Evolutionary conservation across 2,329 filamentous ascomycete species (phyloP).

Genomic region (Aureobasidium sp.): DNA sequence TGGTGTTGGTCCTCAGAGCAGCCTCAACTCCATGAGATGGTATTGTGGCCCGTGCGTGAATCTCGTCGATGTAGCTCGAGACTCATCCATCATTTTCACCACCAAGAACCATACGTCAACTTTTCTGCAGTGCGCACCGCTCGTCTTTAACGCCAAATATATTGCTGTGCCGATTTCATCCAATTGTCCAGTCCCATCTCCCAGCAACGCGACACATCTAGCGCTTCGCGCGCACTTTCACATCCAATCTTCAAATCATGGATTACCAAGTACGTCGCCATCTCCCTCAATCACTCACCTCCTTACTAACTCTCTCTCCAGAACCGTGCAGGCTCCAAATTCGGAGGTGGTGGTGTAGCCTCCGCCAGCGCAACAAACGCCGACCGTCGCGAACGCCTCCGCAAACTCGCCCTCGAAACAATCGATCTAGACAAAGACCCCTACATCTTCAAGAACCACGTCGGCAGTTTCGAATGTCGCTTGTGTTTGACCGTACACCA

Average conservation of each 20-base stretch:
- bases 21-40: not conserved
- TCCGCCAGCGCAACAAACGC: conserved; percentile 90
- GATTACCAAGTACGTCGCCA: conserved; percentile 43
- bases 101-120: not conserved
- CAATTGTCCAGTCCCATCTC: not conserved
- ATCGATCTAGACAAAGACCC: conserved; percentile 99
- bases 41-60: conserved; percentile 9
- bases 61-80: not conserved
- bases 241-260: conserved; percentile 29
- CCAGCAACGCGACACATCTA: not conserved
- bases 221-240: not conserved
- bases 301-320: conserved; percentile 38
- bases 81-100: not conserved
- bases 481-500: conserved; percentile 97
- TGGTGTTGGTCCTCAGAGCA: too few species aligned
- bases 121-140: not conserved
- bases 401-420: conserved; percentile 95
- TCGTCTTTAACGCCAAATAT: not conserved
- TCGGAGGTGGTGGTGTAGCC: conserved; percentile 93
- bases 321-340: conserved; percentile 95
- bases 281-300: not conserved
- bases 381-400: conserved; percentile 91
- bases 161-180: not conserved
- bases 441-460: conserved; percentile 99
- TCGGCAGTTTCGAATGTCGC: conserved; percentile 95